Conservation (phyloP, 352 stramenopile genomes). For the Phytophthora uliginosa region DNA sequence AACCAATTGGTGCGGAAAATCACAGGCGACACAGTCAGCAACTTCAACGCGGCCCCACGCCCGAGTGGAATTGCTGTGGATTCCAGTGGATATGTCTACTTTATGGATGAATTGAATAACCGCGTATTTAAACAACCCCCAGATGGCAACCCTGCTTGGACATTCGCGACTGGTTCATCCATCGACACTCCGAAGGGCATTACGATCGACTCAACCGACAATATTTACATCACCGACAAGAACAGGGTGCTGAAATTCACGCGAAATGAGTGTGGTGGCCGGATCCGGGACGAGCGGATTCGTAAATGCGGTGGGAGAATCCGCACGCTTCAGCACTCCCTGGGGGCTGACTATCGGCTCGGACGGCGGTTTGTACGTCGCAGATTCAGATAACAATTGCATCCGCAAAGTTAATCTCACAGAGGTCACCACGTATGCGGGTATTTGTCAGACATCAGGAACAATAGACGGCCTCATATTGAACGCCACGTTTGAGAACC, state of each 20-base stretch:
- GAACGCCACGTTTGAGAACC: background rate
- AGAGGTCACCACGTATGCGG: background rate
- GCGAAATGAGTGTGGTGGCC: background rate
- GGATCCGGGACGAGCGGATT: background rate
- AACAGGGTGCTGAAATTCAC: slow-evolving; percentile 1
- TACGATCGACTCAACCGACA: background rate
- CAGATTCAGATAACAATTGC: background rate
- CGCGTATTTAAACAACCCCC: background rate
- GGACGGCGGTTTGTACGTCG: background rate
- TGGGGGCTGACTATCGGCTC: slow-evolving; percentile 1
- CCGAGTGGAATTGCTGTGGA: background rate
- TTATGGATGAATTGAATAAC: background rate
- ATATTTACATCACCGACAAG: background rate
- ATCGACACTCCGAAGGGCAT: background rate
- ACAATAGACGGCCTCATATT: background rate
- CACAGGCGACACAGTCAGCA: background rate
- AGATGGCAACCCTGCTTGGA: background rate
- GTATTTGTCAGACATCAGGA: background rate
- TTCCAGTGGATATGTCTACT: background rate
- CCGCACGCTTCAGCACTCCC: background rate
- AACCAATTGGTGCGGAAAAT: background rate
- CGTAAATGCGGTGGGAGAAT: background rate
- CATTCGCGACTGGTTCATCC: background rate
- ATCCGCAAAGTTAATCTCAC: background rate
- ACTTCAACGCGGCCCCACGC: background rate